Evolutionary conservation across 2,329 filamentous ascomycete species (phyloP).

Genomic region (Sclerotiophoma versabilis): DNA sequence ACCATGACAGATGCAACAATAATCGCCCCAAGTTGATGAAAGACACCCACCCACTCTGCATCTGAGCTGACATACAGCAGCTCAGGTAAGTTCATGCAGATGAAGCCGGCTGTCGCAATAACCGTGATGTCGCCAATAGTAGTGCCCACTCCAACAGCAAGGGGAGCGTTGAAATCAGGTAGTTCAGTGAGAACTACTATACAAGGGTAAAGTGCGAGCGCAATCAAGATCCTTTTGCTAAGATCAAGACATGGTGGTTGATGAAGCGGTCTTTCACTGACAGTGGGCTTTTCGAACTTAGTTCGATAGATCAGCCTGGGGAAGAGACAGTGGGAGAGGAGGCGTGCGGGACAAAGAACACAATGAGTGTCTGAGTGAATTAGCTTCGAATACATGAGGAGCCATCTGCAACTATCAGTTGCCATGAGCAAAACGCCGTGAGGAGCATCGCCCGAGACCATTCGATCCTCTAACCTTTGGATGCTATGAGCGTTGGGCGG

Average conservation of each 20-base stretch:
- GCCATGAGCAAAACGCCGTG: not conserved
- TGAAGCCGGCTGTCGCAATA: not conserved
- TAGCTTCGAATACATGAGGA: not conserved
- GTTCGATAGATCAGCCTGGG: not conserved
- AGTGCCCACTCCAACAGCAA: not conserved
- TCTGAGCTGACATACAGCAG: not conserved
- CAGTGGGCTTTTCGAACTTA: not conserved
- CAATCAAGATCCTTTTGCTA: not conserved
- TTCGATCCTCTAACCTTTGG: not conserved
- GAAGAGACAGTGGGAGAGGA: not conserved
- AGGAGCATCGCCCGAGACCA: not conserved
- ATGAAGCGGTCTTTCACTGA: not conserved
- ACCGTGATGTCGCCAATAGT: not conserved
- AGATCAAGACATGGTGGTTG: slow-evolving; percentile 2
- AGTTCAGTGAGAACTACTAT: not conserved
- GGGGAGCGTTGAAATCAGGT: not conserved
- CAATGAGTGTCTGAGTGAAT: not conserved
- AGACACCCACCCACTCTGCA: not conserved
- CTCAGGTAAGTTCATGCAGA: not conserved
- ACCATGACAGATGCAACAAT: not conserved
- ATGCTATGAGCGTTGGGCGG: not conserved
- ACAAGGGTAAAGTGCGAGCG: not conserved
- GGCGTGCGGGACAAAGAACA: slow-evolving; percentile 4
- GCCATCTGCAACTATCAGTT: not conserved
- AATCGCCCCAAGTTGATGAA: slow-evolving; percentile 1